Percentiles rank a stretch among this genome's conserved stretches.
These are phyloP conservation scores for Colletotrichum godetiae DNA, from an alignment of 2,329 filamentous ascomycete genomes.

Conservation along the genomic window DNA sequence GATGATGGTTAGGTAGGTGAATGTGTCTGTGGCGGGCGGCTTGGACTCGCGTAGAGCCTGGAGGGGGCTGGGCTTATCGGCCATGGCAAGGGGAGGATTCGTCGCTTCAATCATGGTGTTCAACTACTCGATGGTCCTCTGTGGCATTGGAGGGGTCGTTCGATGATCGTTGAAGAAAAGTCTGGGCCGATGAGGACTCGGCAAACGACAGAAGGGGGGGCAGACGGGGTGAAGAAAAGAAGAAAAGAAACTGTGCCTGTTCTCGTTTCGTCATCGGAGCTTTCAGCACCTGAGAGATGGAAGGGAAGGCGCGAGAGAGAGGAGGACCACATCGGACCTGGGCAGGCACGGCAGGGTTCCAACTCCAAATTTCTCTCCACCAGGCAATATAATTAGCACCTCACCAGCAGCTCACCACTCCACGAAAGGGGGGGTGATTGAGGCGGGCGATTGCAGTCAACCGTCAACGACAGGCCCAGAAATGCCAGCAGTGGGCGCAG, in stretches of 20 bases:
- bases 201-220: not conserved
- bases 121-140: not conserved
- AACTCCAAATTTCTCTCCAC: conserved; percentile 31
- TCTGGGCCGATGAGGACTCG: not conserved
- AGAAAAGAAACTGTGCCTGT: conserved; percentile 25
- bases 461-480: conserved; percentile 15
- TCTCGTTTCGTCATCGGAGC: conserved; percentile 32
- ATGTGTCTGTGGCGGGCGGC: conserved; percentile 69
- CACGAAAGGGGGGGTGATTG: not conserved
- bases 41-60: conserved; percentile 60
- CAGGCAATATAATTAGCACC: conserved; percentile 27
- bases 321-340: not conserved
- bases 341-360: conserved; percentile 11
- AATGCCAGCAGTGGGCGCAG: conserved; percentile 31
- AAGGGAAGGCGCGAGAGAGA: not conserved
- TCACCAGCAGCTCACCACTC: conserved; percentile 11
- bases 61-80: conserved; percentile 52
- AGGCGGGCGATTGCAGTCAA: conserved; percentile 9
- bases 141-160: not conserved
- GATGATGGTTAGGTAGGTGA: conserved; percentile 83
- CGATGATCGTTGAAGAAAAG: not conserved
- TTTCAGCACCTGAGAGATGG: not conserved
- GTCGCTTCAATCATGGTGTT: conserved; percentile 34
- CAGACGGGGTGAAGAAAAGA: conserved; percentile 12
- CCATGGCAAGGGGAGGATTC: conserved; percentile 29